A percentile compares a stretch with the other conserved stretches of the same genome.
Conservation (phyloP, 345 rosid species). For the Punica granatum region DNA sequence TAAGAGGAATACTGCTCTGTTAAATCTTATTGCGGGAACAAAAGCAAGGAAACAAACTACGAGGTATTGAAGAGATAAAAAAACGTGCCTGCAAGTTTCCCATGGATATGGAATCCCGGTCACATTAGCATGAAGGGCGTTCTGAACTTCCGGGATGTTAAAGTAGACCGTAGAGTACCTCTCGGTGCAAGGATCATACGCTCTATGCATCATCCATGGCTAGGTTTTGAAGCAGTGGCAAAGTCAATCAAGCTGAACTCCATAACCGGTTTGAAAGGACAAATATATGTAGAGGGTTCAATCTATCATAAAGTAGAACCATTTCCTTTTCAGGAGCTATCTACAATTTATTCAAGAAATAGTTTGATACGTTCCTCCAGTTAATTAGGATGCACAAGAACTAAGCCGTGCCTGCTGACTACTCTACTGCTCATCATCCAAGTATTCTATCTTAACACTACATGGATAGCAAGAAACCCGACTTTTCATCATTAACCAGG, state of each 20-base stretch:
- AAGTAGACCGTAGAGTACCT: slow-evolving; percentile 63
- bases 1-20: neutral
- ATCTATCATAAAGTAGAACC: neutral
- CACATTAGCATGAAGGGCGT: slow-evolving; percentile 74
- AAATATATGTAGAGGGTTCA: neutral
- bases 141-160: slow-evolving; percentile 79
- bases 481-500: neutral
- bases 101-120: slow-evolving; percentile 60
- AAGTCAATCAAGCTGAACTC: neutral
- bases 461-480: neutral
- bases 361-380: too few species aligned
- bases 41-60: neutral
- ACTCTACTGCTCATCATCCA: too few species aligned
- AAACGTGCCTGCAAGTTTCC: slow-evolving; percentile 60
- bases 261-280: neutral
- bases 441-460: too few species aligned
- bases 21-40: neutral
- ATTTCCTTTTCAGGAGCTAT: too few species aligned
- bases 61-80: neutral
- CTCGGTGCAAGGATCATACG: slow-evolving; percentile 88
- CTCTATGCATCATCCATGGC: slow-evolving; percentile 86
- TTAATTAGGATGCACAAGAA: too few species aligned
- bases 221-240: slow-evolving; percentile 13
- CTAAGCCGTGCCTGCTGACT: too few species aligned
- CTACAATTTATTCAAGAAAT: too few species aligned